A percentile compares a stretch with the other conserved stretches of the same genome.
These are phyloP conservation scores for Dipodascopsis tothii DNA, from an alignment of 805 yeast species.

Conservation along the genomic window DNA sequence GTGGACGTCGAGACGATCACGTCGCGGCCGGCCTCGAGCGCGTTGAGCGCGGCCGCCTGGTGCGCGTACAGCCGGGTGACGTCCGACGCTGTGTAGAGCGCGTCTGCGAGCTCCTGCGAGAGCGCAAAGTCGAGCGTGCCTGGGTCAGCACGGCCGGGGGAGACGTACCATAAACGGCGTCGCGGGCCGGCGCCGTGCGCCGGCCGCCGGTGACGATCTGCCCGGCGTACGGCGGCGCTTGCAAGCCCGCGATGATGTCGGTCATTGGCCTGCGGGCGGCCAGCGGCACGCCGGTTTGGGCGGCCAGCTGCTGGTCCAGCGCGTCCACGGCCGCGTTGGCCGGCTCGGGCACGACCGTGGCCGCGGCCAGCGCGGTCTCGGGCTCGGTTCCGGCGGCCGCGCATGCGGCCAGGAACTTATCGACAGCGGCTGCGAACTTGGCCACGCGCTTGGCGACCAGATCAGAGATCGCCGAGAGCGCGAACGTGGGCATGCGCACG, in stretches of 20 bases:
- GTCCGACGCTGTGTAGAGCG: conserved; percentile 43
- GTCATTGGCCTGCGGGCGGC: conserved; percentile 40
- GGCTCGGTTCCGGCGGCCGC: conserved; percentile 8
- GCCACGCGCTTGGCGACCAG: conserved; percentile 12
- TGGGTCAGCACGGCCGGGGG: not conserved
- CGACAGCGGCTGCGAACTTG: conserved; percentile 7
- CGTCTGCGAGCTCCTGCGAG: conserved; percentile 47
- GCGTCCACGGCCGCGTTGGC: not conserved
- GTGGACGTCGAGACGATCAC: conserved; percentile 91
- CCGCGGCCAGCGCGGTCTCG: conserved; percentile 3
- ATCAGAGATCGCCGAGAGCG: conserved; percentile 14
- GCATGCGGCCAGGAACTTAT: conserved; percentile 7
- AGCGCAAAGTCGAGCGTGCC: conserved; percentile 38
- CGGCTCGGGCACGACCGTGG: not conserved
- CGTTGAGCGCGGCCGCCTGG: conserved; percentile 70
- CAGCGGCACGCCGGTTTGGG: too few relatives aligned
- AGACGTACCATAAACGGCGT: conserved; percentile 35
- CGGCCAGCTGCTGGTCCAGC: too few relatives aligned
- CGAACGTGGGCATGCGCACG: conserved; percentile 15
- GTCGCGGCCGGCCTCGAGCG: conserved; percentile 46
- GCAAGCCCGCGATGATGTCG: conserved; percentile 44
- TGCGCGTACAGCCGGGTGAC: conserved; percentile 62
- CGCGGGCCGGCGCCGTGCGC: conserved; percentile 38
- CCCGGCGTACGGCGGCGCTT: conserved; percentile 43
- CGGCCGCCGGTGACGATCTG: conserved; percentile 55